Percentiles rank a stretch among this genome's conserved stretches.
Conservation (phyloP, 2,329 filamentous ascomycete species). For the Colletotrichum liriopes region DNA sequence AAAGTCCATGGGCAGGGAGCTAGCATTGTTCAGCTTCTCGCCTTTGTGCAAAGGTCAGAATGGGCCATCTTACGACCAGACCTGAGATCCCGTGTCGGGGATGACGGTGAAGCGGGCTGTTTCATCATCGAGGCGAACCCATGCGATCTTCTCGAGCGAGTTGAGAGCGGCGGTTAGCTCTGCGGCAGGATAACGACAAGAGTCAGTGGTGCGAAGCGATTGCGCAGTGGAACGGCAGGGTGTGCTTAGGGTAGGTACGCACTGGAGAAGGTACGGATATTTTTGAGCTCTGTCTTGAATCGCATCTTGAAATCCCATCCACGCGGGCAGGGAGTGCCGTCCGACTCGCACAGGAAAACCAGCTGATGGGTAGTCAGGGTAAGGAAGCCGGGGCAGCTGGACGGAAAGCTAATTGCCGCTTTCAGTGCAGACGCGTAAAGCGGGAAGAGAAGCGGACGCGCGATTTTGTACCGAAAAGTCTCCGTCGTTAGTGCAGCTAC, state of each 20-base stretch:
- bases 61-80: slow-evolving; percentile 83
- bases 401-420: slow-evolving; percentile 2
- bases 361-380: background rate
- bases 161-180: slow-evolving; percentile 76
- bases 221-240: background rate
- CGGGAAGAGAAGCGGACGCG: slow-evolving; percentile 1
- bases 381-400: background rate
- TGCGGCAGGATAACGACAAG: slow-evolving; percentile 49
- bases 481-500: slow-evolving; percentile 8
- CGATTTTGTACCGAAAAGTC: slow-evolving; percentile 4
- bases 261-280: slow-evolving; percentile 78
- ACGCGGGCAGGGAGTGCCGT: background rate
- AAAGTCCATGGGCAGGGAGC: slow-evolving; percentile 78
- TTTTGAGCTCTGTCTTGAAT: slow-evolving; percentile 77
- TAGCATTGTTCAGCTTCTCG: slow-evolving; percentile 48
- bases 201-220: background rate
- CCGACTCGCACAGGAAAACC: background rate
- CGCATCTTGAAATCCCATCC: slow-evolving; percentile 64
- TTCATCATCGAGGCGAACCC: slow-evolving; percentile 90
- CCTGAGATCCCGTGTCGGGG: slow-evolving; percentile 93
- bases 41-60: slow-evolving; percentile 1
- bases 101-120: slow-evolving; percentile 95
- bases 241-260: slow-evolving; percentile 45
- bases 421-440: slow-evolving; percentile 18
- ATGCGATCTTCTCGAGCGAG: slow-evolving; percentile 85